Evolutionary conservation across 768 basidiomycete genomes (phyloP), one percentile per base, ranked within the genome.

Genomic region (Chalciporus sphaerocephalus): DNA sequence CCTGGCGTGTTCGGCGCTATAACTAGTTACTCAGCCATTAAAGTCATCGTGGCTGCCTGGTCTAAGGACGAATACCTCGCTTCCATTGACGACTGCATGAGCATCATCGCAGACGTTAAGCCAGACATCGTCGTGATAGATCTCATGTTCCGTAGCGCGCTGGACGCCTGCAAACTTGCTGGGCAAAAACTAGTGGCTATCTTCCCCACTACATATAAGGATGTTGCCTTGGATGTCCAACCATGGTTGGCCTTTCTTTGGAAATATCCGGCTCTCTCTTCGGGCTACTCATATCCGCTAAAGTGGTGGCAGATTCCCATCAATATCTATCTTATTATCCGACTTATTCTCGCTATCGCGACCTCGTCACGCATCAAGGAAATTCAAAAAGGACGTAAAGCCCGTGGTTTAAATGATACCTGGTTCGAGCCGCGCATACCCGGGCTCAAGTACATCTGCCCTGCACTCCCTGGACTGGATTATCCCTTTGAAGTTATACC

Each of bases 301-400:
- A 38, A 54, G 20, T 49, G 52, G 53, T 54, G 38, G 46, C 46
- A 54, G 23, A 34, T 44, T 11, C 47, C 37, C 6, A n/a, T 54
- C 28, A 49, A 54, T 23, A 28, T 40, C 13, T 54, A 49, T 36
- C 40, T 46, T 18, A 12, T 5, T 16, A 42, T 53, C 27, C 43
- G 39, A 16, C 20, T 39, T 18, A 15, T 13, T 21, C 34, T 36
- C 2, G 18, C 3, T n/a, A 2, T 22, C 0, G 4, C 12, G 22
- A 27, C 28, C 4, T 27, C 39, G 4, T 1, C 6, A 6, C 9
- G 28, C 5, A 2, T 25, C 2, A 39, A 13, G 4, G 23, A 25
- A 23, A 24, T 25, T 2, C 7, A 6, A 11, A 15, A 35, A 18
- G 12, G 41, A 5, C 46, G 47, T 21, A 13, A 2, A 23, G 50